A percentile compares a stretch with the other conserved stretches of the same genome.
Evolutionary conservation across 2,329 filamentous ascomycete genomes (phyloP).

Genomic region (Fusarium piperis): DNA sequence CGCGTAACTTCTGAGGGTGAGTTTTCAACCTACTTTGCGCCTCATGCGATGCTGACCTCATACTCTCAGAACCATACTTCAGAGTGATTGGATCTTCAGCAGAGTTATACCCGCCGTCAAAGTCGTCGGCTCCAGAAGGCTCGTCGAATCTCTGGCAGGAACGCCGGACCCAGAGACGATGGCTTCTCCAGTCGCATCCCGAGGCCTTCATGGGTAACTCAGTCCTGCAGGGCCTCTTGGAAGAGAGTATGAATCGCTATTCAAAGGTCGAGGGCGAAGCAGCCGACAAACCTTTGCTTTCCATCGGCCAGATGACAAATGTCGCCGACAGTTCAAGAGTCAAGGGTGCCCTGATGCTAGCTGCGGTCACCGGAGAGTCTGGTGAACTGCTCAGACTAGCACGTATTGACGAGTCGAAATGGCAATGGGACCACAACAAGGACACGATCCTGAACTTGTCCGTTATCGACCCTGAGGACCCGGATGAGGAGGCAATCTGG

Average conservation of each 20-base stretch:
- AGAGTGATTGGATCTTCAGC: conserved; percentile 45
- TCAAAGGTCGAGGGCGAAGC: conserved; percentile 39
- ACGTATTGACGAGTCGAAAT: conserved; percentile 59
- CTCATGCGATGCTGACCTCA: conserved; percentile 6
- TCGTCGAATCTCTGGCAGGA: conserved; percentile 44
- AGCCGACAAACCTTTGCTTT: conserved; percentile 54
- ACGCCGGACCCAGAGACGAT: conserved; percentile 54
- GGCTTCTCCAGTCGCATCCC: conserved; percentile 62
- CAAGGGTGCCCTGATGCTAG: conserved; percentile 51
- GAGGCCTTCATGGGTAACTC: conserved; percentile 57
- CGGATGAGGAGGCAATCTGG: conserved; percentile 64
- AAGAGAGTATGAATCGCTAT: conserved; percentile 49
- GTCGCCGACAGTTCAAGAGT: conserved; percentile 42
- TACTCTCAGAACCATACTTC: conserved; percentile 45
- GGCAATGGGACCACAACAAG: conserved; percentile 62
- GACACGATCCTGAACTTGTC: conserved; percentile 59
- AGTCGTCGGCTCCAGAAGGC: conserved; percentile 28
- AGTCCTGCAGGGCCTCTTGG: conserved; percentile 45
- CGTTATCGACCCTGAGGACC: conserved; percentile 52
- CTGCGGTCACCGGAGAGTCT: conserved; percentile 63
- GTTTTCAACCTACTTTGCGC: conserved; percentile 22
- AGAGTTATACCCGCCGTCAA: conserved; percentile 50
- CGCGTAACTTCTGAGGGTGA: conserved; percentile 43
- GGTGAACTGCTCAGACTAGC: conserved; percentile 68
- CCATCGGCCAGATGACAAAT: conserved; percentile 64